phyloP scores from a whole-genome alignment of 164 flowering plant genomes.

The Akebia trifoliata region DNA sequence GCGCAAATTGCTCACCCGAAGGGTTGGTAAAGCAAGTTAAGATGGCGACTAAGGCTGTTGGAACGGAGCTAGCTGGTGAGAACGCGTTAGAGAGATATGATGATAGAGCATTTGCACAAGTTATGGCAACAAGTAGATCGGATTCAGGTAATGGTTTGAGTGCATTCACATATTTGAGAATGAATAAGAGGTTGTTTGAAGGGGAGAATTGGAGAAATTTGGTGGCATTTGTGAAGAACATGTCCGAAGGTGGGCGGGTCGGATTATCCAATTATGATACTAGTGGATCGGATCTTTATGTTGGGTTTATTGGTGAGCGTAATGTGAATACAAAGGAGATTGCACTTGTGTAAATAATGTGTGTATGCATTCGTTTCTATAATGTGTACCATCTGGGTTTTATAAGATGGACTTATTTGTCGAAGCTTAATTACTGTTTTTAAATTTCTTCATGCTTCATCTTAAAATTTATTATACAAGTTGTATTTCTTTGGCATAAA shows the following conservation, averaged over 20 bases:
- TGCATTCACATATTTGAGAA: slow-evolving; percentile 76
- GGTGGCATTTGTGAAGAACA: slow-evolving; percentile 65
- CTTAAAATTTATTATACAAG: no score
- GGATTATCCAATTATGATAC: slow-evolving; percentile 45
- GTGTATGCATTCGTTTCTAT: no score
- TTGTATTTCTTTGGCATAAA: no score
- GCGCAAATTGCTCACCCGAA: slow-evolving; percentile 83
- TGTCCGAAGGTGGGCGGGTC: slow-evolving; percentile 66
- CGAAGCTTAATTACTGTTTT: no score
- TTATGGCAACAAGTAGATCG: slow-evolving; percentile 63
- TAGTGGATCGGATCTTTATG: slow-evolving; percentile 50
- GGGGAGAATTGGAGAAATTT: slow-evolving; percentile 72
- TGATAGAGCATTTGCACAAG: slow-evolving; percentile 54
- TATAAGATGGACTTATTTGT: no score
- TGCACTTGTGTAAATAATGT: slow-evolving; percentile 35
- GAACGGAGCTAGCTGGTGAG: slow-evolving; percentile 80
- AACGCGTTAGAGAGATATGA: slow-evolving; percentile 95
- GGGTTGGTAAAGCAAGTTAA: slow-evolving; percentile 75
- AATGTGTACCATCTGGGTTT: no score
- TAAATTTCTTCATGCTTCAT: no score
- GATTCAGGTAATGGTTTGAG: slow-evolving; percentile 69
- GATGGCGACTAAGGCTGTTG: slow-evolving; percentile 50
- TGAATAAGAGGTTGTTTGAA: slow-evolving; percentile 82
- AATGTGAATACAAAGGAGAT: slow-evolving; percentile 27
- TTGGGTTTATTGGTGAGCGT: slow-evolving; percentile 42